These are phyloP conservation scores for Mucor lusitanicus DNA, from an alignment of 371 early-diverging fungal genomes.

Conservation along the genomic window DNA sequence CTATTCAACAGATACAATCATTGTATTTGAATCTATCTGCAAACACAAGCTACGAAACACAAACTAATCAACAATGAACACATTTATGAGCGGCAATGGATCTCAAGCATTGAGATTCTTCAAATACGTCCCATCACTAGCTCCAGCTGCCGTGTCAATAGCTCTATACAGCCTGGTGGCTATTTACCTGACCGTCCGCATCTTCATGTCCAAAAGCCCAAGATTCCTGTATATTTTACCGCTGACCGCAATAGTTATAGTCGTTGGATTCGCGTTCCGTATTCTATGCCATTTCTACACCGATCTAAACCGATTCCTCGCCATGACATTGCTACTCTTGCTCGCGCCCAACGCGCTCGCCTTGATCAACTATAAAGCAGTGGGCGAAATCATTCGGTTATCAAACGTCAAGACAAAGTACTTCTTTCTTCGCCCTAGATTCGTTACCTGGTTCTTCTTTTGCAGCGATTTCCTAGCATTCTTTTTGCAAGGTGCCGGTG, in stretches of 20 bases:
- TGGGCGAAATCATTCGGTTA: slow-evolving; percentile 29
- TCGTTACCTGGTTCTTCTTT: slow-evolving; percentile 48
- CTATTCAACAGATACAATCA: too few relatives aligned
- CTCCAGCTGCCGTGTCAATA: slow-evolving; percentile 2
- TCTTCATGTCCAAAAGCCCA: slow-evolving; percentile 10
- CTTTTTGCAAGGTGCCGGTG: slow-evolving; percentile 17
- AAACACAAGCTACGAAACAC: too few relatives aligned
- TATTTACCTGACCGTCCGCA: slow-evolving; percentile 3
- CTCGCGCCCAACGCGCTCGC: slow-evolving; percentile 45
- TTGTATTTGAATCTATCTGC: too few relatives aligned
- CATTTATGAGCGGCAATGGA: background rate
- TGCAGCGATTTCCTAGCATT: slow-evolving; percentile 32
- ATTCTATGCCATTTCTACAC: slow-evolving; percentile 21
- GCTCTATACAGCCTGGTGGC: slow-evolving; percentile 5
- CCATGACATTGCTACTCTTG: slow-evolving; percentile 31
- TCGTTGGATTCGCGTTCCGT: slow-evolving; percentile 35
- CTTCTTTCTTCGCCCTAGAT: slow-evolving; percentile 33
- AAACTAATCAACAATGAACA: background rate
- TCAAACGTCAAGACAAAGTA: slow-evolving; percentile 3
- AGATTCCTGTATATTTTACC: slow-evolving; percentile 31
- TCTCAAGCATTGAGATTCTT: background rate
- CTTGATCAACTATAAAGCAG: slow-evolving; percentile 42
- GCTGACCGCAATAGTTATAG: slow-evolving; percentile 34
- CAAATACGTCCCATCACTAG: slow-evolving; percentile 12
- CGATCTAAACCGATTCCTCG: slow-evolving; percentile 26